These are phyloP conservation scores for Diutina mesorugosa DNA, from an alignment of 1,139 yeast genomes.

Conservation along the genomic window DNA sequence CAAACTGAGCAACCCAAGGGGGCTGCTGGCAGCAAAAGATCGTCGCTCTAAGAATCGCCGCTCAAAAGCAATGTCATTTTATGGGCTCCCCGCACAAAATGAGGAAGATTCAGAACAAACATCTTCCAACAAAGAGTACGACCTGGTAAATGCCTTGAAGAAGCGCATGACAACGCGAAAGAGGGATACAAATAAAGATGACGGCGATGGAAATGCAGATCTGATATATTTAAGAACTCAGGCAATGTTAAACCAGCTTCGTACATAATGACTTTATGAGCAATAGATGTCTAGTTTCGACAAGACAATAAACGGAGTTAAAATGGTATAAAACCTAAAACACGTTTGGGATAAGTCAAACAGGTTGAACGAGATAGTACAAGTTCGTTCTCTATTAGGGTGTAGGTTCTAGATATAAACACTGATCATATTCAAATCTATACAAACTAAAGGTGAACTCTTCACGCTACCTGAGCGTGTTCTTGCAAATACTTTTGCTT, in stretches of 20 bases:
- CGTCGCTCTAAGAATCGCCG: constrained; percentile 14
- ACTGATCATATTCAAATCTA: too few relatives aligned
- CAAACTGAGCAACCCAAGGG: constrained; percentile 13
- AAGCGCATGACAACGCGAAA: constrained; percentile 19
- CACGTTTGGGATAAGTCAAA: too few relatives aligned
- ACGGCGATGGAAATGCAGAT: not conserved
- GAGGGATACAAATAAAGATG: not conserved
- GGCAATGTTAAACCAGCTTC: constrained; percentile 1
- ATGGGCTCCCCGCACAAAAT: constrained; percentile 21
- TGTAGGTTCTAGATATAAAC: too few relatives aligned
- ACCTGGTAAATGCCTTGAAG: constrained; percentile 26
- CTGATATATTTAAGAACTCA: constrained; percentile 1
- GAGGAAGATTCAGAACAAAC: constrained; percentile 10
- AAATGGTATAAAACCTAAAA: not conserved
- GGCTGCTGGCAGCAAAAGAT: constrained; percentile 11
- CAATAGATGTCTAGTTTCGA: not conserved
- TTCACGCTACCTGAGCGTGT: not conserved
- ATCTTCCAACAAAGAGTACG: constrained; percentile 14
- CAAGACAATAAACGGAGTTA: not conserved
- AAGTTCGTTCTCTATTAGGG: too few relatives aligned
- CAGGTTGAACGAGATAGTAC: too few relatives aligned
- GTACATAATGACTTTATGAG: not conserved
- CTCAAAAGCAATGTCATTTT: constrained; percentile 11
- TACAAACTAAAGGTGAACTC: too few relatives aligned
- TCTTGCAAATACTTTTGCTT: constrained; percentile 13